These are phyloP conservation scores for Cryptococcus jaspeensis DNA, from an alignment of 1,284 basidiomycete genomes.

Conservation along the genomic window DNA sequence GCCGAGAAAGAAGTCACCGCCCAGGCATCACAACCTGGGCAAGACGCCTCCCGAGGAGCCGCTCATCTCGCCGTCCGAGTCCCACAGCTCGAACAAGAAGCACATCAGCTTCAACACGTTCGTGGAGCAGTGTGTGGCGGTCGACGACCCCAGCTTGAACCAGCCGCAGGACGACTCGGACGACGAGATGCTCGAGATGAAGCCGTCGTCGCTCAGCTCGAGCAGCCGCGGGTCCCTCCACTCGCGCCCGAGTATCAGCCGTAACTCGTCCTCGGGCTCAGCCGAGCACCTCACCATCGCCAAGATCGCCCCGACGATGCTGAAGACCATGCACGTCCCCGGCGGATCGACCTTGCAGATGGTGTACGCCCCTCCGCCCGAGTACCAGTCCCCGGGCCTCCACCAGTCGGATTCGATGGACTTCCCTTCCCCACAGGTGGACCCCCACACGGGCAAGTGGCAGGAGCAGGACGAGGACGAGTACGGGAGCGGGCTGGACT, in stretches of 20 bases:
- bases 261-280: slow-evolving; percentile 36
- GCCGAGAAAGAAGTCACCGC: slow-evolving; percentile 19
- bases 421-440: slow-evolving; percentile 41
- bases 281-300: slow-evolving; percentile 78
- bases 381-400: slow-evolving; percentile 40
- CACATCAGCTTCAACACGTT: slow-evolving; percentile 99
- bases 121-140: slow-evolving; percentile 96
- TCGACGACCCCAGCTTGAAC: slow-evolving; percentile 56
- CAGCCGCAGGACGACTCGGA: slow-evolving; percentile 54
- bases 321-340: slow-evolving; percentile 67
- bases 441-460: slow-evolving; percentile 41
- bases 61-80: slow-evolving; percentile 1
- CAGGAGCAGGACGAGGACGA: slow-evolving; percentile 54
- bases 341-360: slow-evolving; percentile 56
- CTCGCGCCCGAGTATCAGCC: slow-evolving; percentile 33
- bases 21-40: slow-evolving; percentile 17
- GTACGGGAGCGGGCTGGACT: slow-evolving; percentile 57
- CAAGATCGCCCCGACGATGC: slow-evolving; percentile 86
- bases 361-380: slow-evolving; percentile 68
- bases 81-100: slow-evolving; percentile 53
- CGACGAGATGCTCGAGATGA: slow-evolving; percentile 66
- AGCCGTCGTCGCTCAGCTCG: slow-evolving; percentile 43
- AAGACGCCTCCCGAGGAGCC: slow-evolving; percentile 10
- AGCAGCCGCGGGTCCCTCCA: slow-evolving; percentile 32
- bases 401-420: slow-evolving; percentile 27